Evolutionary conservation across 139 green algal species (phyloP).

Genomic region (Raphidocelis subcapitata): DNA sequence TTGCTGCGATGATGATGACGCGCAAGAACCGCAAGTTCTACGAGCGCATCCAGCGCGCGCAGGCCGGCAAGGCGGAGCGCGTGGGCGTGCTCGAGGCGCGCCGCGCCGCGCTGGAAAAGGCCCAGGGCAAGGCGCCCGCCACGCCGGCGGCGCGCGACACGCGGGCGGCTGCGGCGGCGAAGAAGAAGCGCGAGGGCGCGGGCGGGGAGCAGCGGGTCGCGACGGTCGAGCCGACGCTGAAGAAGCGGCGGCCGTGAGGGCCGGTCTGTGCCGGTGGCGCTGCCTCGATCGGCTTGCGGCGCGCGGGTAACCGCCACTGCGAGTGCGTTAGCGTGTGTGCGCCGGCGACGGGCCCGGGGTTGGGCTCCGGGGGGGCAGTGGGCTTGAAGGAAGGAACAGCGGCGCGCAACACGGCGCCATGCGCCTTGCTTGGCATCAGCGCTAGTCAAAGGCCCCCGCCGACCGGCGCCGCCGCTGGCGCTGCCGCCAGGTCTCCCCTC

Average conservation of each 20-base stretch:
- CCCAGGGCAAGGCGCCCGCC: background rate
- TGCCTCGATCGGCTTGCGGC: background rate
- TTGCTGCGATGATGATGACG: constrained; percentile 91
- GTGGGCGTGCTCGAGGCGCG: constrained; percentile 55
- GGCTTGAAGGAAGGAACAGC: too few species aligned
- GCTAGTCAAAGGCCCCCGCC: too few species aligned
- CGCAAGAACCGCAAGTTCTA: constrained; percentile 90
- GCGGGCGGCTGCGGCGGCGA: too few species aligned
- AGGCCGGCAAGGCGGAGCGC: constrained; percentile 56
- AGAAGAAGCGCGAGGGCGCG: too few species aligned
- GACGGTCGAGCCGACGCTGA: too few species aligned
- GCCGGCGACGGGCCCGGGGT: too few species aligned
- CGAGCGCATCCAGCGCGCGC: constrained; percentile 67
- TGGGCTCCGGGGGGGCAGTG: too few species aligned
- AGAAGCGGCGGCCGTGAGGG: too few species aligned
- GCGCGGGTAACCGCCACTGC: background rate
- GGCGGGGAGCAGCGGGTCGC: background rate
- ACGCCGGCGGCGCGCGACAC: background rate
- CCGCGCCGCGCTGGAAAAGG: constrained; percentile 17
- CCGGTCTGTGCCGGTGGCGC: background rate
- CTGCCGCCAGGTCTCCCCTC: too few species aligned
- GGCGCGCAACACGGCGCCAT: too few species aligned
- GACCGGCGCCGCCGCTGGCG: too few species aligned
- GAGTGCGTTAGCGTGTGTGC: background rate
- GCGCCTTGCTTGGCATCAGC: too few species aligned